A percentile compares a stretch with the other conserved stretches of the same genome.
Conservation (phyloP, 805 yeast species). For the Saccharomycopsis microspora region DNA sequence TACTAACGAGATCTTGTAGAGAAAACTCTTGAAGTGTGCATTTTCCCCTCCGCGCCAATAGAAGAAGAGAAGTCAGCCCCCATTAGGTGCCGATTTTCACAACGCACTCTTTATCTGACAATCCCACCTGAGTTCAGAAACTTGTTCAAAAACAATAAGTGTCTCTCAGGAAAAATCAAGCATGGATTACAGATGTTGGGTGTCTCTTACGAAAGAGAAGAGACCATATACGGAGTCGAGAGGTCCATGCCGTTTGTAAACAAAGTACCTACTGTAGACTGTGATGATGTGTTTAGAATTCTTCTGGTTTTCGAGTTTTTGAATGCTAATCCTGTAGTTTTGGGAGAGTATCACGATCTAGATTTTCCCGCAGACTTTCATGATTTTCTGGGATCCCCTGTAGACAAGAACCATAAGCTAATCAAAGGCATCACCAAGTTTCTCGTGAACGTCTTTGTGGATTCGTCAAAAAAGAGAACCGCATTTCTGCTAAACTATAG, state of each 20-base stretch:
- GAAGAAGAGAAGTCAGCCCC: not conserved
- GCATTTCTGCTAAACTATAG: not conserved
- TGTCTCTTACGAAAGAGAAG: not conserved
- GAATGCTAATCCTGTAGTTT: not conserved
- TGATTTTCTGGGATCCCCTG: not conserved
- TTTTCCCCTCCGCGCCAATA: not conserved
- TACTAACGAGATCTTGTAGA: not conserved
- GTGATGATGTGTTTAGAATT: not conserved
- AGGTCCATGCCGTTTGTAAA: not conserved
- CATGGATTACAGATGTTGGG: not conserved
- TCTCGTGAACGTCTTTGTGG: not conserved
- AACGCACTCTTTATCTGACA: not conserved
- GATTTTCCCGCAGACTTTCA: not conserved
- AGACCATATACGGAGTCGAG: not conserved
- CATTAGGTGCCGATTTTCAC: not conserved
- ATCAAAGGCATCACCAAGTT: not conserved
- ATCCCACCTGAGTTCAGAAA: not conserved
- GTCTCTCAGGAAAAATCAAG: not conserved
- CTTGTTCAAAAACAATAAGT: not conserved
- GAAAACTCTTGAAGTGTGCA: not conserved
- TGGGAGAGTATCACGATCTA: not conserved
- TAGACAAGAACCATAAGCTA: not conserved
- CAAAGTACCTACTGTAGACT: not conserved
- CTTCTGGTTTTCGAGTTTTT: not conserved
- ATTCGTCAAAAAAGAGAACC: not conserved